Conservation (phyloP, 1,284 basidiomycete species). For the Puccinia coronata region DNA sequence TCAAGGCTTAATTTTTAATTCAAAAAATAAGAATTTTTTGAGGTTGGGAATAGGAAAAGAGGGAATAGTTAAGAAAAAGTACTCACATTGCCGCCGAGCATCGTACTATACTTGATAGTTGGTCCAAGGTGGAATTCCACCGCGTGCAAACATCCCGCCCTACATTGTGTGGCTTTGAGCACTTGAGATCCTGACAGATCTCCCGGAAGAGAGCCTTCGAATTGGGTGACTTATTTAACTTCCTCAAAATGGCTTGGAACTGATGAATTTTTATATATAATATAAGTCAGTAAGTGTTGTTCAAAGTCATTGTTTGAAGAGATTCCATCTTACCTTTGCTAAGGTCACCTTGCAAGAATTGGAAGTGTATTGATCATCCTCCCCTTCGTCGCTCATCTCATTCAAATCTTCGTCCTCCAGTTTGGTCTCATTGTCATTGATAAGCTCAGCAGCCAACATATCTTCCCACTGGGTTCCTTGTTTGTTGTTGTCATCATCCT, state of each 20-base stretch:
- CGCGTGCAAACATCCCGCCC: neutral
- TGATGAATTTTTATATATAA: neutral
- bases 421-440: neutral
- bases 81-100: neutral
- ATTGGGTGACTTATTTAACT: constrained; percentile 17
- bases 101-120: neutral
- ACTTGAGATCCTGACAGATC: neutral
- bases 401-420: neutral
- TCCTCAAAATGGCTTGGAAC: neutral
- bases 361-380: constrained; percentile 10
- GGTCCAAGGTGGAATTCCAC: constrained; percentile 5
- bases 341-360: neutral
- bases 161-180: constrained; percentile 6
- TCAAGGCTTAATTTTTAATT: neutral
- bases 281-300: neutral
- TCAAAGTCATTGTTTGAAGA: neutral
- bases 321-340: neutral
- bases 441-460: neutral
- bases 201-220: neutral
- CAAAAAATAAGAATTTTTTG: neutral
- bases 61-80: neutral
- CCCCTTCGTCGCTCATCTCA: neutral
- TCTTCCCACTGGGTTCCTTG: neutral
- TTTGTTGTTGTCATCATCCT: neutral
- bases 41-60: neutral